Base-by-base conservation (phyloP, 106 monocot genomes). In the Alisma plantagoaquatica region DNA sequence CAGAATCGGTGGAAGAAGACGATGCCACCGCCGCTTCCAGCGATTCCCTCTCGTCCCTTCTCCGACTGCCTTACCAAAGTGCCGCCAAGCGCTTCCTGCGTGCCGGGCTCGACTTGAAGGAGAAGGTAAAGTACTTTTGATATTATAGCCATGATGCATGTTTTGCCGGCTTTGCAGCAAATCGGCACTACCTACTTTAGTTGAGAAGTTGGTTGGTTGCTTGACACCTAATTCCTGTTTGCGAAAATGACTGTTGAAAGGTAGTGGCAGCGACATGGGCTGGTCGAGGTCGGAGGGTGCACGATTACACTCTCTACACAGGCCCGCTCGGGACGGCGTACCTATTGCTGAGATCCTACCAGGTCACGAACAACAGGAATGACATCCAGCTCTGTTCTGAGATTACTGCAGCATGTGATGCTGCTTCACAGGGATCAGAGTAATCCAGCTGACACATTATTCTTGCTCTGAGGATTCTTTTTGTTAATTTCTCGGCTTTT, bases 321-420 rank as follows among this genome's bases (percentile, higher is more conserved):
- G 86, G 86, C 4, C 46, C 74, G 2, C 71, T 86, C 2, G 86
- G 86, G 29, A 86, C 86, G 10, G 86, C 86, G 19, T 74, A 76
- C 41, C 46, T 86, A 61, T 68, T 86, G 30, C 67, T 77, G 46
- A 86, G 75, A 51, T 51, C 81, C 18, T 86, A 68, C 60, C 63
- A 51, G 19, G 68, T 81, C 10, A 81, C 86, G 18, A 19, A 24
- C 16, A 43, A 59, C 42, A 19, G 4, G 14, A 27, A 19, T 1
- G 86, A 86, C 41, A 67, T 86, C 33, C 27, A 18, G 8, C 67
- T 86, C 20, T 77, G 66, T n/a, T 62, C 24, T 3, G 71, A 86
- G 38, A 75, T 86, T 43, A 54, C 81, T 1, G 57, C 42, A 46
- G 73, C 77, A 27, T 81, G 86, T 38, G 66, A 81, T 20, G 17